Percentiles rank a stretch among this genome's conserved stretches.
Evolutionary conservation across 2,329 filamentous ascomycete species (phyloP).

Genomic region (Aspergillus sp.): DNA sequence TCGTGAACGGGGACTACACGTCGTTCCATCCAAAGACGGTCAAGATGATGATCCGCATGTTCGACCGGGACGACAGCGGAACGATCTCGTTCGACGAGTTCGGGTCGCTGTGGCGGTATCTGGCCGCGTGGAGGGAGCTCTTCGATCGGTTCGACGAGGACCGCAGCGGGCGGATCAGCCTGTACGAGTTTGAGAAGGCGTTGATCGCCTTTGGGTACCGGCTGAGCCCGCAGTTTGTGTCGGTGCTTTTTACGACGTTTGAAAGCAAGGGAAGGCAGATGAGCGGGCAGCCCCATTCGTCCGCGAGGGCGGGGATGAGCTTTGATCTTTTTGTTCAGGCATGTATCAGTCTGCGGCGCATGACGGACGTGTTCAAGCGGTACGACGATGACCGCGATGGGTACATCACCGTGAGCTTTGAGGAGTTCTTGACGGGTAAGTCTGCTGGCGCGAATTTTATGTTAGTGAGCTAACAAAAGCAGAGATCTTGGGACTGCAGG

Average conservation of each 20-base stretch:
- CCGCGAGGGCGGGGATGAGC: constrained; percentile 55
- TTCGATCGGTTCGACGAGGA: constrained; percentile 95
- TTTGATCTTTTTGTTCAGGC: constrained; percentile 98
- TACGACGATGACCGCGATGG: constrained; percentile 96
- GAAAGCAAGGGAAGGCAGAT: constrained; percentile 49
- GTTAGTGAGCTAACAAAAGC: constrained; percentile 7
- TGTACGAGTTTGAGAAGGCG: constrained; percentile 80
- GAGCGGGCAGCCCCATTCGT: constrained; percentile 23
- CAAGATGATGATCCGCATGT: constrained; percentile 99
- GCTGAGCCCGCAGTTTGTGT: constrained; percentile 72
- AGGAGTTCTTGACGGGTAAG: constrained; percentile 62
- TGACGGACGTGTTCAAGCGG: constrained; percentile 99
- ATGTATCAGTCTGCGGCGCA: constrained; percentile 91
- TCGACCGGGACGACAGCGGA: constrained; percentile 81
- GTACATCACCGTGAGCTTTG: constrained; percentile 75
- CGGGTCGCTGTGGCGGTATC: constrained; percentile 90
- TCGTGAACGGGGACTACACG: constrained; percentile 94
- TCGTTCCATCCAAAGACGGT: constrained; percentile 90
- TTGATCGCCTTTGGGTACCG: constrained; percentile 90
- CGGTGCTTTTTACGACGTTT: constrained; percentile 78
- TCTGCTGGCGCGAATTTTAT: not conserved
- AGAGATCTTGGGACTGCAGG: constrained; percentile 30
- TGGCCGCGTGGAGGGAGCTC: constrained; percentile 84
- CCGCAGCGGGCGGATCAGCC: constrained; percentile 73
- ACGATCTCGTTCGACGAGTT: constrained; percentile 94